Evolutionary conservation across 2,329 filamentous ascomycete genomes (phyloP).

Genomic region (Aulographum hederae): DNA sequence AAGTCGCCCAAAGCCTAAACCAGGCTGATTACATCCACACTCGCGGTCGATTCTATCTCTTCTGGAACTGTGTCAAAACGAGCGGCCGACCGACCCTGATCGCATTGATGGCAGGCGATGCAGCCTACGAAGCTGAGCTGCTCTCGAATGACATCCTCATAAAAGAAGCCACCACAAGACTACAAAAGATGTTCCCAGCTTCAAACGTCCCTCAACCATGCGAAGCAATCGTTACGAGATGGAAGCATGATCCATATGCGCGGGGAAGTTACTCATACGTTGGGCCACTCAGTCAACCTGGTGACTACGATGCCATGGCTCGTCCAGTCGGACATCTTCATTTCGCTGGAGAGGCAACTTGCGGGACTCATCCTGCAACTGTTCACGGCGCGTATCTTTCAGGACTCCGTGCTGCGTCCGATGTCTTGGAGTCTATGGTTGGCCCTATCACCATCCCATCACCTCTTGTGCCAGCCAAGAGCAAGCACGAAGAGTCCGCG

Average conservation of each 20-base stretch:
- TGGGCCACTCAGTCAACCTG: slow-evolving; percentile 59
- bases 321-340: slow-evolving; percentile 68
- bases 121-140: slow-evolving; percentile 72
- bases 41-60: slow-evolving; percentile 88
- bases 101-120: slow-evolving; percentile 88
- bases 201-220: slow-evolving; percentile 53
- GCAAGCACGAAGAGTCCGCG: slow-evolving; percentile 9
- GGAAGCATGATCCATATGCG: slow-evolving; percentile 83
- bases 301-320: slow-evolving; percentile 90
- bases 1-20: slow-evolving; percentile 48
- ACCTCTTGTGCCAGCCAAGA: slow-evolving; percentile 49
- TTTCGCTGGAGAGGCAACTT: slow-evolving; percentile 94
- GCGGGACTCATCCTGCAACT: slow-evolving; percentile 85
- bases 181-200: slow-evolving; percentile 54
- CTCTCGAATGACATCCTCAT: slow-evolving; percentile 60
- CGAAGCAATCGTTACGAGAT: slow-evolving; percentile 80
- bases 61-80: slow-evolving; percentile 89
- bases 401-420: slow-evolving; percentile 72
- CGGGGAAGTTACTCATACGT: slow-evolving; percentile 91
- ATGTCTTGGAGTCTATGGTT: slow-evolving; percentile 63
- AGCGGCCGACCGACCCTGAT: slow-evolving; percentile 73
- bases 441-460: slow-evolving; percentile 63
- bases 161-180: slow-evolving; percentile 58
- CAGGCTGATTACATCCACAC: slow-evolving; percentile 63
- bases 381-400: slow-evolving; percentile 95